A percentile compares a stretch with the other conserved stretches of the same genome.
Conservation (phyloP, 257 asterid genomes). For the Echites panduratus region DNA sequence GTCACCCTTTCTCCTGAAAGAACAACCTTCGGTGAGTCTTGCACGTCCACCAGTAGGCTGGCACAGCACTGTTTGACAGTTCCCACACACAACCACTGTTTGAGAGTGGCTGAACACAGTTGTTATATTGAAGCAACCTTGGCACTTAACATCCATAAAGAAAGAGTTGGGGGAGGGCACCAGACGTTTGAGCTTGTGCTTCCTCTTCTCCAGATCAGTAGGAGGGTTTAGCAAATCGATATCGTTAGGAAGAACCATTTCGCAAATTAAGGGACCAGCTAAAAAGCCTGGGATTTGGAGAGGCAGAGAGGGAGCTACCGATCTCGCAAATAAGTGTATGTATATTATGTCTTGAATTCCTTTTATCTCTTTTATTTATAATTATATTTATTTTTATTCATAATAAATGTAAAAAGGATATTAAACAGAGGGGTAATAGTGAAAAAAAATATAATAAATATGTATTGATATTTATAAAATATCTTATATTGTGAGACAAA, state of each 20-base stretch:
- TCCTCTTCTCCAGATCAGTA: slow-evolving; percentile 65
- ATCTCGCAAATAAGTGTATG: no score
- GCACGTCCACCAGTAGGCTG: slow-evolving; percentile 69
- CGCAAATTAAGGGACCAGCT: no score
- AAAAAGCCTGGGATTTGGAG: no score
- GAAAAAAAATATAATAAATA: no score
- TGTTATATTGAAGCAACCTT: slow-evolving; percentile 63
- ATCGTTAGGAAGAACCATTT: slow-evolving; percentile 57
- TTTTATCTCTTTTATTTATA: no score
- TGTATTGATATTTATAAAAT: no score
- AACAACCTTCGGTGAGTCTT: slow-evolving; percentile 68
- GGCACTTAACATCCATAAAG: slow-evolving; percentile 61
- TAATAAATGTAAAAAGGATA: no score
- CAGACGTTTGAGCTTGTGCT: slow-evolving; percentile 74
- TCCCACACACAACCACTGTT: slow-evolving; percentile 53
- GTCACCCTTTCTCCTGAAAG: slow-evolving; percentile 69
- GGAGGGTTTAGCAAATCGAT: slow-evolving; percentile 61
- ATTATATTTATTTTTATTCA: no score
- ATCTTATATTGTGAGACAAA: no score
- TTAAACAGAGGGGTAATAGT: no score
- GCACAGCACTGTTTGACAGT: slow-evolving; percentile 53
- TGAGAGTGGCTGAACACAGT: slow-evolving; percentile 53
- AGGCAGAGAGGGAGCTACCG: no score
- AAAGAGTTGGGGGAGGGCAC: slow-evolving; percentile 51
- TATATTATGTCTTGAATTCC: no score